Base-by-base conservation (phyloP, 148 eudicot genomes). In the Amaranthus palmeri region DNA sequence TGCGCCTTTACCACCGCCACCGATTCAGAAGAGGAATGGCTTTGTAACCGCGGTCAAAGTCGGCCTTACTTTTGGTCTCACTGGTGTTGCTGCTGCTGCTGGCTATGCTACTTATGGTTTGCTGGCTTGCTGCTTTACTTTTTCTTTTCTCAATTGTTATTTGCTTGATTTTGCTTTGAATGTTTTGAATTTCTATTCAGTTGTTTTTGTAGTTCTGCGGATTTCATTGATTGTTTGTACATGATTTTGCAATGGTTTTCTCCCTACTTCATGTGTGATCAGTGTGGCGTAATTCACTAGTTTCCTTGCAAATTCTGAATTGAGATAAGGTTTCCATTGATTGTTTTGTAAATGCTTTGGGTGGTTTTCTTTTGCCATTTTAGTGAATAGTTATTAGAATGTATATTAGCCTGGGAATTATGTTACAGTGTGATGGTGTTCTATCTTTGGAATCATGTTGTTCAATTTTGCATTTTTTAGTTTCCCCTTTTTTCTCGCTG, bases 61-160 rank as follows among this genome's bases (percentile, higher is more conserved):
- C 59, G 55, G 68, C 47, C 41, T 78, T 49, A 3, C 63, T 25
- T 59, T 49, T 36, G 45, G 72, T 14, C 8, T 78, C 15, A 48
- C 61, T 18, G 76, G 76, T 52, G 69, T 72, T 53, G 46, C 59
- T 36, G 76, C 68, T 3, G 52, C 72, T 52, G 56, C 61, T 6
- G 80, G 76, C 14, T 78, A 78, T 53, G 72, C 80, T 9, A 72
- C 80, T 25, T 78, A 78, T 65, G 80, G 80, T 78, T 41, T 13
- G 76, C 17, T 36, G 36, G 41, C 41, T 45, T 4, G 36, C 13
- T 73, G 54, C 57, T 8, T 40, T 44, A 45, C 43, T 17, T 2
- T 5, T 53, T 52, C 15, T 18, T 4, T 48, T 48, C 61, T 57
- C 3, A 10, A 7, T 60, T 47, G 5, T 61, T 25, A 25, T 25